Percentiles rank a stretch among this genome's conserved stretches.
Evolutionary conservation across 2,329 filamentous ascomycete species (phyloP).

Genomic region (Macrophomina pseudophaseolina): DNA sequence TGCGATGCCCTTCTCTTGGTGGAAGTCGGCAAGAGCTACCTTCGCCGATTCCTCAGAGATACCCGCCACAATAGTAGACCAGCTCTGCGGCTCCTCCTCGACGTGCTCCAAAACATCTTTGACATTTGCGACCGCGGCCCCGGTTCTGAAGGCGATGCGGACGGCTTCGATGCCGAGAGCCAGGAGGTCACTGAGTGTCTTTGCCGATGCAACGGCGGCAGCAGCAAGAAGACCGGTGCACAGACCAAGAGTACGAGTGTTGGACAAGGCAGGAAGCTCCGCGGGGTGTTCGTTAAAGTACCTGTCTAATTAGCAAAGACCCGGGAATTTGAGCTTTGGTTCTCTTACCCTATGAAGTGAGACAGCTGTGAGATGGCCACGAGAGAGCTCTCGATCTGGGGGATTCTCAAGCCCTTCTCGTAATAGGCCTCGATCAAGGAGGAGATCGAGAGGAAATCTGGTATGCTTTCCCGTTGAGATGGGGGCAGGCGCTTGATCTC

Average conservation of each 20-base stretch:
- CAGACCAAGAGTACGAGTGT: constrained; percentile 63
- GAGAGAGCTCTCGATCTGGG: constrained; percentile 68
- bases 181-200: constrained; percentile 65
- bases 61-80: constrained; percentile 70
- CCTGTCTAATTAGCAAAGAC: constrained; percentile 37
- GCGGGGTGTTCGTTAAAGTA: constrained; percentile 59
- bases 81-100: constrained; percentile 62
- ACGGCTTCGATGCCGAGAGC: constrained; percentile 68
- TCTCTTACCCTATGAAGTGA: constrained; percentile 70
- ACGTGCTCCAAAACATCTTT: constrained; percentile 58
- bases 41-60: constrained; percentile 58
- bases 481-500: constrained; percentile 64
- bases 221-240: constrained; percentile 75
- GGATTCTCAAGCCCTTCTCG: constrained; percentile 60
- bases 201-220: constrained; percentile 67
- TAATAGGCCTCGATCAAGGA: constrained; percentile 71
- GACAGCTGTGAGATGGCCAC: constrained; percentile 69
- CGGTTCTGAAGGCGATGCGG: constrained; percentile 69
- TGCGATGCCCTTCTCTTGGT: constrained; percentile 58
- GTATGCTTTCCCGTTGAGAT: constrained; percentile 63
- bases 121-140: constrained; percentile 51
- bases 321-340: constrained; percentile 27
- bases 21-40: constrained; percentile 61
- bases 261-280: constrained; percentile 57
- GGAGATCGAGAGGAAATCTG: constrained; percentile 65